These are phyloP conservation scores for Aspergillus brunneoviolaceus DNA, from an alignment of 2,329 filamentous ascomycete species.

Conservation along the genomic window DNA sequence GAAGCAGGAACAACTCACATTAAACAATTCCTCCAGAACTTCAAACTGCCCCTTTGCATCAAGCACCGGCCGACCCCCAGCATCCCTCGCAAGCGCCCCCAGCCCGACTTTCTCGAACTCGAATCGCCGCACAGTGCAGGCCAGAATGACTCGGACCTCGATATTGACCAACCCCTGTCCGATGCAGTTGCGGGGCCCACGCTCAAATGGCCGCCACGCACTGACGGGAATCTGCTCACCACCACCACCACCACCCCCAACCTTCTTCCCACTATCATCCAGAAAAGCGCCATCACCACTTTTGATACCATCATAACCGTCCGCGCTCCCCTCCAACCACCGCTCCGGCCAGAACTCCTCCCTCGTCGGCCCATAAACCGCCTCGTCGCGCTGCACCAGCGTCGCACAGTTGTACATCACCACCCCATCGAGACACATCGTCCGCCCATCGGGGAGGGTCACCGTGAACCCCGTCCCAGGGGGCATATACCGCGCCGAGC, in stretches of 20 bases:
- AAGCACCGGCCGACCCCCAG: not conserved
- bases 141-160: slow-evolving; percentile 31
- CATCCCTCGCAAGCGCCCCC: slow-evolving; percentile 7
- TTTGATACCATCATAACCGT: not conserved
- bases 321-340: slow-evolving; percentile 26
- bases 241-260: not conserved
- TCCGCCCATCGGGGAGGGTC: slow-evolving; percentile 6
- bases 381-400: slow-evolving; percentile 20
- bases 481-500: slow-evolving; percentile 13
- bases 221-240: slow-evolving; percentile 31
- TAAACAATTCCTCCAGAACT: slow-evolving; percentile 12
- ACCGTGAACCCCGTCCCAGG: slow-evolving; percentile 13
- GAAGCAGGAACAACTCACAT: slow-evolving; percentile 8
- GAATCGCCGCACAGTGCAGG: slow-evolving; percentile 16
- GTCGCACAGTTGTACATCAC: slow-evolving; percentile 15
- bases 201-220: slow-evolving; percentile 52
- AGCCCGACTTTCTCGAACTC: slow-evolving; percentile 20
- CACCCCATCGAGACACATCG: slow-evolving; percentile 12
- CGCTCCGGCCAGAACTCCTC: slow-evolving; percentile 39
- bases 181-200: slow-evolving; percentile 50
- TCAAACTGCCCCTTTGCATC: slow-evolving; percentile 11
- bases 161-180: slow-evolving; percentile 52
- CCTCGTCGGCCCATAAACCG: slow-evolving; percentile 17
- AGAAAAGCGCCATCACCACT: not conserved
- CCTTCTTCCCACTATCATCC: not conserved